Evolutionary conservation across 495 filamentous ascomycete genomes (phyloP).

Genomic region (Thermochaetoides thermophila): DNA sequence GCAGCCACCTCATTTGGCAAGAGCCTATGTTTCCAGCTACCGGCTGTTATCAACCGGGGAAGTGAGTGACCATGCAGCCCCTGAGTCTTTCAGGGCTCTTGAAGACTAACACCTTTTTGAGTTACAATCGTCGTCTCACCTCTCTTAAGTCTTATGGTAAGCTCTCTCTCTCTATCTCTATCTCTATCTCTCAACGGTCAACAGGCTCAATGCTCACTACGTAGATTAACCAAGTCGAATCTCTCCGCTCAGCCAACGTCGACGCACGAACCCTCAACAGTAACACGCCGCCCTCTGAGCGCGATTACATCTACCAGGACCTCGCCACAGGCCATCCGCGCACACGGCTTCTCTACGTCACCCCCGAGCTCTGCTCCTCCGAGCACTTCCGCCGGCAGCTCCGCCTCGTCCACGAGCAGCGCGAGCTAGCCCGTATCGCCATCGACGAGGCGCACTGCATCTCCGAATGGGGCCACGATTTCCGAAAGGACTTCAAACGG

Average conservation of each 20-base stretch:
- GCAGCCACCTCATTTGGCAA: conserved; percentile 96
- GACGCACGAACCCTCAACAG: conserved; percentile 79
- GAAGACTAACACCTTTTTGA: not conserved
- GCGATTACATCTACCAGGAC: conserved; percentile 56
- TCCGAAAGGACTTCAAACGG: conserved; percentile 78
- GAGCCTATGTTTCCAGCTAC: conserved; percentile 86
- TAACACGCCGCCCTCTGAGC: conserved; percentile 48
- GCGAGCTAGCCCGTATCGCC: conserved; percentile 69
- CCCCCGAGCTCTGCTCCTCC: conserved; percentile 72
- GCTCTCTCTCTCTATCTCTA: conserved; percentile 7
- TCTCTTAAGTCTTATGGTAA: conserved; percentile 78
- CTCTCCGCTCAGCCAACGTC: conserved; percentile 57
- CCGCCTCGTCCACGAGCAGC: conserved; percentile 58
- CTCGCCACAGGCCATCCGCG: conserved; percentile 74
- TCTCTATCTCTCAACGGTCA: not conserved
- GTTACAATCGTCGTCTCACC: conserved; percentile 89
- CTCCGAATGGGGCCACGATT: conserved; percentile 96
- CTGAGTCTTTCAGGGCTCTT: not conserved
- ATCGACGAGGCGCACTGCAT: conserved; percentile 97
- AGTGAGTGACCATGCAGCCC: conserved; percentile 35
- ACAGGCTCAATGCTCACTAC: not conserved
- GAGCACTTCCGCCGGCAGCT: conserved; percentile 65
- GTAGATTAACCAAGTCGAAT: conserved; percentile 81
- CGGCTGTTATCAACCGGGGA: conserved; percentile 73
- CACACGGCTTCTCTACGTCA: conserved; percentile 80